These are phyloP conservation scores for Blastobotrys serpentis DNA, from an alignment of 1,139 yeast genomes.

Conservation along the genomic window DNA sequence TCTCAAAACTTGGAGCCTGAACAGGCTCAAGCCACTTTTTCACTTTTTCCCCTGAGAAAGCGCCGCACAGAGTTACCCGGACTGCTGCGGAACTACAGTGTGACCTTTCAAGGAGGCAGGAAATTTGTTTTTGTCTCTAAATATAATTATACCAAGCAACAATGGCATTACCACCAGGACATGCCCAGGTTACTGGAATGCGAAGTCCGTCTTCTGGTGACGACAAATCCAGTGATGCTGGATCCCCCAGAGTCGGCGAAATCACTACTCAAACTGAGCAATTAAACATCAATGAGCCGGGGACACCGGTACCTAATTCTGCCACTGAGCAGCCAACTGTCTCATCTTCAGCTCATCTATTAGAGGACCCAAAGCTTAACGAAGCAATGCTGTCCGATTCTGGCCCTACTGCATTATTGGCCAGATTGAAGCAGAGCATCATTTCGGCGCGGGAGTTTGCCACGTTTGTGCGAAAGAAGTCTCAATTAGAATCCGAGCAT, in stretches of 20 bases:
- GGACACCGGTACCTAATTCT: not conserved
- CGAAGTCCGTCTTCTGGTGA: not conserved
- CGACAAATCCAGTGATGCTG: not conserved
- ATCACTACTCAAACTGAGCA: not conserved
- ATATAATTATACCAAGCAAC: not conserved
- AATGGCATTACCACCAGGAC: constrained; percentile 4
- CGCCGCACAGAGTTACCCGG: constrained; percentile 2
- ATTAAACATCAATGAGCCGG: not conserved
- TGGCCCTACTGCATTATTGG: constrained; percentile 62
- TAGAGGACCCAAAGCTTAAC: constrained; percentile 49
- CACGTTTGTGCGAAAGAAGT: constrained; percentile 74
- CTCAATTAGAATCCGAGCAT: constrained; percentile 76
- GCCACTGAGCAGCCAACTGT: not conserved
- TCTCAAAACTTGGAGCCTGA: too few species aligned
- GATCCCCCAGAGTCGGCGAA: not conserved
- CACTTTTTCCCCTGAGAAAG: not conserved
- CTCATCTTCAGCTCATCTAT: constrained; percentile 28
- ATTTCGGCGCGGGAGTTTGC: constrained; percentile 83
- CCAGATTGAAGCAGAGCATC: constrained; percentile 74
- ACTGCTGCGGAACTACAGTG: not conserved
- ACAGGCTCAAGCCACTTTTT: not conserved
- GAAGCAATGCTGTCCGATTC: constrained; percentile 56
- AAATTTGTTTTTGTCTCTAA: constrained; percentile 1
- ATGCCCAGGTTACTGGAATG: not conserved
- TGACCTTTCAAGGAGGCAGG: constrained; percentile 1